Conservation (phyloP, 345 rosid species). For the Eucalyptus shirleyi region DNA sequence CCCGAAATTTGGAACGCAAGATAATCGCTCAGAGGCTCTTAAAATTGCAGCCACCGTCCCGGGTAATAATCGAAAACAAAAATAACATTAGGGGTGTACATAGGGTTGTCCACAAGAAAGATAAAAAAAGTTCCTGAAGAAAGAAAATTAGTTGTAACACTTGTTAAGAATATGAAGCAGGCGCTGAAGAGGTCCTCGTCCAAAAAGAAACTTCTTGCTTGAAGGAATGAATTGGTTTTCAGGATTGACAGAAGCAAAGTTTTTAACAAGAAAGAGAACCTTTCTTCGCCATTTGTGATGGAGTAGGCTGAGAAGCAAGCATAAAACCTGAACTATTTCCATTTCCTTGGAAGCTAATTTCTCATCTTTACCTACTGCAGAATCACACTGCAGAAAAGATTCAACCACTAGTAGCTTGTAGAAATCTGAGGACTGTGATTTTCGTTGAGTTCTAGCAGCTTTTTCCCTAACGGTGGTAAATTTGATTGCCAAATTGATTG, state of each 20-base stretch:
- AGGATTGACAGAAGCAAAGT: neutral
- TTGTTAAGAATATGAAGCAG: neutral
- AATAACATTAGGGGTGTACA: neutral
- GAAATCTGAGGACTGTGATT: too few species aligned
- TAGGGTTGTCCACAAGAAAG: neutral
- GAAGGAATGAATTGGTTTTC: neutral
- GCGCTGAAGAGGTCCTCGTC: neutral
- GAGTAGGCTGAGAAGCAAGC: neutral
- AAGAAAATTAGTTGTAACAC: neutral
- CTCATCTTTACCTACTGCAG: too few species aligned
- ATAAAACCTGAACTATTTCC: neutral
- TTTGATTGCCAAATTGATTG: too few species aligned
- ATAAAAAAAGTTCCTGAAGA: neutral
- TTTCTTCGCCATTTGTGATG: neutral
- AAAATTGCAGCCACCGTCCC: neutral
- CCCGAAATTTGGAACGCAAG: neutral
- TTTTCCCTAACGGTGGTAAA: too few species aligned
- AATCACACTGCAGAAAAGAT: too few species aligned
- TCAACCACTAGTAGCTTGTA: too few species aligned
- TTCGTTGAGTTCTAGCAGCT: too few species aligned
- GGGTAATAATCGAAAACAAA: neutral
- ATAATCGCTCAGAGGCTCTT: slow-evolving; percentile 7
- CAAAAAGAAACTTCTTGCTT: neutral
- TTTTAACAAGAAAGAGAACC: neutral
- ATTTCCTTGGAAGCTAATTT: neutral